These are phyloP conservation scores for Aspergillus carbonarius DNA, from an alignment of 2,329 filamentous ascomycete species.

Conservation along the genomic window DNA sequence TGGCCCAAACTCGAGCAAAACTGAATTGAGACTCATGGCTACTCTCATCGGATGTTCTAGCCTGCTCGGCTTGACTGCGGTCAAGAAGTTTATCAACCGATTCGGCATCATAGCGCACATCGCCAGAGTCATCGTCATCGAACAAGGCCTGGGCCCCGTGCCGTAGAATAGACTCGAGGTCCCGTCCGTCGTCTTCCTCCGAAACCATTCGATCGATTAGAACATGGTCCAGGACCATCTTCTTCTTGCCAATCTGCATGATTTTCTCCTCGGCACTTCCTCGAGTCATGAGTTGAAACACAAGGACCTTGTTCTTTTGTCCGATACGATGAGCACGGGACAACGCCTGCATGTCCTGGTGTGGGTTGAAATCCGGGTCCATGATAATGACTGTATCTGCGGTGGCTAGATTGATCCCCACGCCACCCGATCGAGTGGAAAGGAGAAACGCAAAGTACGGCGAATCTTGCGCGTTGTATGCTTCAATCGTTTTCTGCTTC, in stretches of 20 bases:
- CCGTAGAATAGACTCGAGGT: conserved; percentile 82
- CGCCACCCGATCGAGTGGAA: conserved; percentile 90
- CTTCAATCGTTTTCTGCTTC: conserved; percentile 92
- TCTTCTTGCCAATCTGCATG: conserved; percentile 90
- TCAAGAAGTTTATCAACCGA: conserved; percentile 92
- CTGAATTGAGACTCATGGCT: conserved; percentile 79
- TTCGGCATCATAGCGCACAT: conserved; percentile 77
- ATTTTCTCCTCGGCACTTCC: conserved; percentile 92
- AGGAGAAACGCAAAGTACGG: conserved; percentile 84
- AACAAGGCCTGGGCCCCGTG: conserved; percentile 88
- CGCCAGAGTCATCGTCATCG: conserved; percentile 65
- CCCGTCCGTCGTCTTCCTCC: conserved; percentile 73
- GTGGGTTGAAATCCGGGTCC: conserved; percentile 95
- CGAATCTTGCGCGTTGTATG: conserved; percentile 84
- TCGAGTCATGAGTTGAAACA: conserved; percentile 91
- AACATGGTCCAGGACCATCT: conserved; percentile 93
- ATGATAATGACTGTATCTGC: conserved; percentile 98
- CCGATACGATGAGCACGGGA: conserved; percentile 95
- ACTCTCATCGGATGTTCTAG: conserved; percentile 61
- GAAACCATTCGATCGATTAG: conserved; percentile 89
- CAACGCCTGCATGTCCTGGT: conserved; percentile 94
- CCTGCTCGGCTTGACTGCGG: conserved; percentile 75
- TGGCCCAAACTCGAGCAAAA: conserved; percentile 88
- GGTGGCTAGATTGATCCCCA: conserved; percentile 95
- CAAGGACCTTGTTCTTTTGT: conserved; percentile 91